phyloP scores from a whole-genome alignment of 768 basidiomycete species.

The Hydnum rufescens region DNA sequence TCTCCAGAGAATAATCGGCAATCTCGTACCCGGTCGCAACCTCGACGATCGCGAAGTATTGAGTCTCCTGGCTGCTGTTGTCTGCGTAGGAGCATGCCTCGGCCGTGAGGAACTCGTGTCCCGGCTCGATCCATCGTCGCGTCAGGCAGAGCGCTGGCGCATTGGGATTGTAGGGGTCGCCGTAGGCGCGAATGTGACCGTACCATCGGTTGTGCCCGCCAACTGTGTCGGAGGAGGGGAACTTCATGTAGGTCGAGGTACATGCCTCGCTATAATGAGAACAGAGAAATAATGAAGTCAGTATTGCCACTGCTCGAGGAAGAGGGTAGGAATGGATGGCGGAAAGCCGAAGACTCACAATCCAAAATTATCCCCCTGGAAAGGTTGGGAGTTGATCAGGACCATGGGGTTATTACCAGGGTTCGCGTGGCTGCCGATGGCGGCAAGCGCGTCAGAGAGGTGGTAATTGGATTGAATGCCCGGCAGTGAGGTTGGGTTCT shows the following conservation, averaged over 20 bases:
- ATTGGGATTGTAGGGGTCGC: not conserved
- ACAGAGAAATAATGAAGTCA: too few species aligned
- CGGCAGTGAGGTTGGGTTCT: not conserved
- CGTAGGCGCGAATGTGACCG: not conserved
- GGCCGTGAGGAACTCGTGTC: not conserved
- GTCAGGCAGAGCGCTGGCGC: not conserved
- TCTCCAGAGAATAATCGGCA: not conserved
- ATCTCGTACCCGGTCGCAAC: not conserved
- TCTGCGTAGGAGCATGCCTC: not conserved
- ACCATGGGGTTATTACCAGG: not conserved
- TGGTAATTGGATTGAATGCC: not conserved
- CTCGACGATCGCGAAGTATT: not conserved
- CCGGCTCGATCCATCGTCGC: not conserved
- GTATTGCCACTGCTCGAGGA: too few species aligned
- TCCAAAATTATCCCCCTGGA: not conserved
- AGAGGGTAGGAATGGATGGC: not conserved
- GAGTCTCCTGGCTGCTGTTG: not conserved
- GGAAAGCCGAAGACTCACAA: not conserved
- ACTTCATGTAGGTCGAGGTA: not conserved
- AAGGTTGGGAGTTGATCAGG: not conserved
- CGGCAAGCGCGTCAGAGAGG: not conserved
- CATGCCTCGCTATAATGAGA: not conserved
- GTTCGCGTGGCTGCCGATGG: not conserved
- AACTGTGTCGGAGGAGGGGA: not conserved
- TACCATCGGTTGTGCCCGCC: not conserved